Base-by-base conservation (phyloP, 805 yeast species). In the Candida golubevii region DNA sequence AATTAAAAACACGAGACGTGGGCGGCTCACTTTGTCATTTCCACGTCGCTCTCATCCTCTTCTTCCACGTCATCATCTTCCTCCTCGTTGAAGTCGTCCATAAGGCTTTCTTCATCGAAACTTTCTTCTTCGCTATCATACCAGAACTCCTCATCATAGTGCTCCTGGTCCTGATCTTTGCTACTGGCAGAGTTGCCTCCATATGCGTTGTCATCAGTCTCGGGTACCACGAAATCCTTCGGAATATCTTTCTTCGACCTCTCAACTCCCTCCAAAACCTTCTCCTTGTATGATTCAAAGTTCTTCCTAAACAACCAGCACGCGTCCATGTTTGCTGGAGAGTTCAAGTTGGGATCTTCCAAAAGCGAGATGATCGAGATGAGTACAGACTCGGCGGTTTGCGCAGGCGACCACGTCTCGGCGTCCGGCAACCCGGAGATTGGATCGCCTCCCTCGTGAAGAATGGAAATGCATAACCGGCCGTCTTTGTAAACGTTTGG, bases 251-350 rank as follows among this genome's bases (percentile, higher is more conserved):
- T 78, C 60, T 85, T 85, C 34, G 95, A 85, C 56, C 85, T 74
- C 60, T 83, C 88, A 28, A 89, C 97, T 57, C 88, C 96, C 57
- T 82, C 79, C 49, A 78, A 74, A 6, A 89, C 95, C 59, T 80
- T 79, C 57, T 77, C 80, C 62, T 79, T 79, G 68, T 88, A 91
- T 37, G 78, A 82, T 26, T 82, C 88, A 27, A 83, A 83, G 63
- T 85, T 79, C 58, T 86, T 88, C 58, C 96, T 77, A 78, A 88
- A 89, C 56, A 85, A 87, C 36, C 89, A 88, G 14, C 96, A 86
- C 13, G 98, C 98, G 64, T 91, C 98, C 40, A 91, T 90, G 64
- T 91, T 91, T 6, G 98, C 98, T 7, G 98, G 97, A 1, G 96
- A 87, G 48, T 81, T 79, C 47, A 87, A 83, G 67, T 91, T 91